Conservation (phyloP, 1,284 basidiomycete genomes). For the Marasmius oreades region DNA sequence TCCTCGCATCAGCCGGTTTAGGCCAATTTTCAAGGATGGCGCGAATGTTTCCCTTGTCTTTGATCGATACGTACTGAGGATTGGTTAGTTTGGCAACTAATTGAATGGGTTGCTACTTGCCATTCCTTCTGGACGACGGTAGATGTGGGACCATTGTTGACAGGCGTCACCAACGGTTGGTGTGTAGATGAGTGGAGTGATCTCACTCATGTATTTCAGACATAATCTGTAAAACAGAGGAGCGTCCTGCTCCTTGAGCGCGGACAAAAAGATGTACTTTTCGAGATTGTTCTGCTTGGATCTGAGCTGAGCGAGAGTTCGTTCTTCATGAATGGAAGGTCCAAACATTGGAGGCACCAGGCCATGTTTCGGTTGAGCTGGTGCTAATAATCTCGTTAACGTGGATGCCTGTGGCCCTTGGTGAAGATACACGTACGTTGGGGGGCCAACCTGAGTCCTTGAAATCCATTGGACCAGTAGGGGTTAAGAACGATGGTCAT, state of each 20-base stretch:
- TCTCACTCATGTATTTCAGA: conserved; percentile 66
- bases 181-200: conserved; percentile 89
- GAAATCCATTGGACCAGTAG: conserved; percentile 63
- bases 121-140: conserved; percentile 75
- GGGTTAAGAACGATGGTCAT: conserved; percentile 71
- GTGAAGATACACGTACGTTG: conserved; percentile 41
- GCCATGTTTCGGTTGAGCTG: conserved; percentile 49
- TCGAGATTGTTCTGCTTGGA: conserved; percentile 73
- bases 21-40: conserved; percentile 77
- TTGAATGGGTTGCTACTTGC: conserved; percentile 38
- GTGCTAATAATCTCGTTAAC: conserved; percentile 32
- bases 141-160: conserved; percentile 81
- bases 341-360: conserved; percentile 63
- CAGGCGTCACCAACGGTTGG: conserved; percentile 90
- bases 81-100: conserved; percentile 5
- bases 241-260: conserved; percentile 70
- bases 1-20: conserved; percentile 68
- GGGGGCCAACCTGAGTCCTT: conserved; percentile 61
- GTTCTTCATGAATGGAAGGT: conserved; percentile 49
- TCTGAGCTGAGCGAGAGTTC: conserved; percentile 66
- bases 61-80: conserved; percentile 74
- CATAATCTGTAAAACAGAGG: conserved; percentile 74
- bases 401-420: no score
- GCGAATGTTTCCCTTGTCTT: conserved; percentile 80
- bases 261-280: conserved; percentile 80